Evolutionary conservation across 805 yeast species (phyloP).

Genomic region (Ogataea haglerorum): DNA sequence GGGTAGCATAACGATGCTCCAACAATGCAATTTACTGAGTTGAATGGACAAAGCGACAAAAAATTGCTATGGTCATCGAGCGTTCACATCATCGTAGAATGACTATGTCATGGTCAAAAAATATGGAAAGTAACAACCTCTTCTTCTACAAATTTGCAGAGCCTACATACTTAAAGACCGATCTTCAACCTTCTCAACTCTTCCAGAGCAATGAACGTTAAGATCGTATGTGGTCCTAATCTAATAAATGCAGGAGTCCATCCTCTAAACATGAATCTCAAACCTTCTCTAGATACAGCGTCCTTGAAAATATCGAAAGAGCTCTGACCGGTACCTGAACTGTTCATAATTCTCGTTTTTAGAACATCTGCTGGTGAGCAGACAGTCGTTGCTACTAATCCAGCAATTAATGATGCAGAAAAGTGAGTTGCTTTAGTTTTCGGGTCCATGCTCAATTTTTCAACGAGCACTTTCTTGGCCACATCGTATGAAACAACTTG

Average conservation of each 20-base stretch:
- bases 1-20: no score
- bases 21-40: no score
- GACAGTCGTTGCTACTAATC: constrained; percentile 84
- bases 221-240: constrained; percentile 77
- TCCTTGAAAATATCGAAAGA: constrained; percentile 48
- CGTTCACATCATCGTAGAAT: no score
- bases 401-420: constrained; percentile 74
- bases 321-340: constrained; percentile 42
- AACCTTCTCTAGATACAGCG: constrained; percentile 69
- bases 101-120: no score
- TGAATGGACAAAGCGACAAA: no score
- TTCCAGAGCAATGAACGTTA: constrained; percentile 66
- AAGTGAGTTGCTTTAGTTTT: constrained; percentile 69
- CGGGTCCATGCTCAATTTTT: constrained; percentile 48
- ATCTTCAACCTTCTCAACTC: constrained; percentile 45
- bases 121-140: not conserved
- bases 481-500: constrained; percentile 87
- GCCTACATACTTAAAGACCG: constrained; percentile 16
- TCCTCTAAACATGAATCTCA: constrained; percentile 80
- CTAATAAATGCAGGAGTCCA: constrained; percentile 88
- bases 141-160: not conserved
- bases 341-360: constrained; percentile 84
- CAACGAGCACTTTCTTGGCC: constrained; percentile 59
- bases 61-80: no score
- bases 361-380: constrained; percentile 93